These are phyloP conservation scores for Microcera coccophila DNA, from an alignment of 2,329 filamentous ascomycete genomes.

Conservation along the genomic window DNA sequence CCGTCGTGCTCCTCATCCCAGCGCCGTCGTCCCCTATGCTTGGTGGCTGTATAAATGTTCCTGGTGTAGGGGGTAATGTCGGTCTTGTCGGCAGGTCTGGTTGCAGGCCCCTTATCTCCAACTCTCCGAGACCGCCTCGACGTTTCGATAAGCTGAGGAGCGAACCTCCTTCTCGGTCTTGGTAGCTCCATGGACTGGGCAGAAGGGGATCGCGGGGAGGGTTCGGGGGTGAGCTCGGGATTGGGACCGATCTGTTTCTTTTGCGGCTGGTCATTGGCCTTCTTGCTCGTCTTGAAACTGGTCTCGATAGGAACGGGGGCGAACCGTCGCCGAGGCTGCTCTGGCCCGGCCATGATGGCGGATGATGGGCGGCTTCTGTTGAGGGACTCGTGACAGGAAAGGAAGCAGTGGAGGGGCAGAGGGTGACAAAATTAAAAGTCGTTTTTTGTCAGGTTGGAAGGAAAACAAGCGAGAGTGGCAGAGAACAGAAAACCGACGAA, in stretches of 20 bases:
- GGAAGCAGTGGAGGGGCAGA: constrained; percentile 1
- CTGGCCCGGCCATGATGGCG: constrained; percentile 42
- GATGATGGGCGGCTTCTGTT: constrained; percentile 8
- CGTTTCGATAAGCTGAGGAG: constrained; percentile 78
- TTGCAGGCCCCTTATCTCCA: constrained; percentile 60
- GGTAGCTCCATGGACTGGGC: constrained; percentile 40
- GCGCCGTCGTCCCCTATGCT: constrained; percentile 18
- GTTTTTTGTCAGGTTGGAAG: not conserved
- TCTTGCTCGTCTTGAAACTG: constrained; percentile 44
- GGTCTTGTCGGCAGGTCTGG: constrained; percentile 65
- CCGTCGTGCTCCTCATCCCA: constrained; percentile 14
- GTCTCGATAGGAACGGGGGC: constrained; percentile 70
- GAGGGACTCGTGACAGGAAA: constrained; percentile 18
- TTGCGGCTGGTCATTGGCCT: constrained; percentile 14
- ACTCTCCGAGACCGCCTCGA: constrained; percentile 66
- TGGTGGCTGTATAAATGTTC: constrained; percentile 52
- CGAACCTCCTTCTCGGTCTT: constrained; percentile 54
- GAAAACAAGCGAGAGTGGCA: constrained; percentile 5
- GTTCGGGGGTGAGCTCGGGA: constrained; percentile 54
- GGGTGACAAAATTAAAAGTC: constrained; percentile 1
- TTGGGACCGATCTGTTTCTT: constrained; percentile 42
- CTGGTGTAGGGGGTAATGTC: constrained; percentile 64
- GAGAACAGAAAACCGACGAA: constrained; percentile 14
- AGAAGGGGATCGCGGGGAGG: constrained; percentile 49
- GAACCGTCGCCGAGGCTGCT: constrained; percentile 55